Evolutionary conservation across 2,329 filamentous ascomycete genomes (phyloP), one percentile per base, ranked within the genome.

Genomic region (Trichoderma pleuroti): DNA sequence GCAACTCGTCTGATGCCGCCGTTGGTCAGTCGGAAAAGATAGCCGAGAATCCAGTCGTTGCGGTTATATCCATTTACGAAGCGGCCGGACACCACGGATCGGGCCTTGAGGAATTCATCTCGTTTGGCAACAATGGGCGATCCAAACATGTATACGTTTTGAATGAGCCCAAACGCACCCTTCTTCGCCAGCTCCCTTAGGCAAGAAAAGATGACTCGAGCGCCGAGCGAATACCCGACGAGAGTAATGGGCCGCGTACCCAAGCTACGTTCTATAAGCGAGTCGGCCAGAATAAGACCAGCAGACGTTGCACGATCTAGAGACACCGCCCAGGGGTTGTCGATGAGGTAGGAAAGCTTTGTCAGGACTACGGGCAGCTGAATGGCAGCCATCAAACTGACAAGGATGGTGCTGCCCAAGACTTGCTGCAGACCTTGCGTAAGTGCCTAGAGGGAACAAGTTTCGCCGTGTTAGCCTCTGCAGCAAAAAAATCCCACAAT

Each of bases 281-380:
- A 98, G 80, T 99, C 96, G 2, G 96, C 96, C 68, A 99, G 86
- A 78, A 99, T 97, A 60, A 97, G 87, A 4, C 96, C 96, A 9
- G 95, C 93, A 70, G 93, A 87, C 76, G 92, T 94, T 34, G 96
- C 96, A 76, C 96, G 90, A 76, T 96, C 93, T 63, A 97, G 87
- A 1, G 96, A 98, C n/a, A 98, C 94, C 30, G 92, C 93, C 96
- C 96, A 99, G 0, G 96, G 96, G 77, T 99, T 99, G 81, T 99
- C 96, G 74, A 99, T 98, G 24, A 99, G 86, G 78, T 99, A 99
- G 0, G 95, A 90, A 11, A 99, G 87, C 79, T 99, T 99, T 0
- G 95, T 94, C 57, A 99, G 84, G 32, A 98, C 91, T 54, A 99
- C 88, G 3, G 96, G 96, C n/a, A 98, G 84, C 79, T 97, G 93